Evolutionary conservation across 371 early-diverging fungal species (phyloP), one percentile per base, ranked within the genome.

Genomic region (Mortierella sp.): DNA sequence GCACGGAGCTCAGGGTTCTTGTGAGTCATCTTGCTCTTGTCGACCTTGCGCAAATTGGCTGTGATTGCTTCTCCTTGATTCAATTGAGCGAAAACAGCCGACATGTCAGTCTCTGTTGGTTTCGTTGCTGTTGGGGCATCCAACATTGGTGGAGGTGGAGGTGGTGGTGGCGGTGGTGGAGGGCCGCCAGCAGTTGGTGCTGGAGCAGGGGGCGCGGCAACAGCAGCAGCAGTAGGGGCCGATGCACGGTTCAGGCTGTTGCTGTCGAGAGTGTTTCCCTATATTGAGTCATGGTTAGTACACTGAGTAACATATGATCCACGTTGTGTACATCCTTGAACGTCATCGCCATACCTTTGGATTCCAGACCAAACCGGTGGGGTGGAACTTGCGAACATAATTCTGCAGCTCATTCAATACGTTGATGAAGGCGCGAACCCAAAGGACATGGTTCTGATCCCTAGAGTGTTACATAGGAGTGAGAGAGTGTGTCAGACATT

Each of bases 11-110:
- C 90, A 0, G 98, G 98, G 88, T 97, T 97, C 86, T 98, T 98
- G 89, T 97, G 97, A 16, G 97, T 97, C 98, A 97, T 97, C 83
- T 98, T 93, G 64, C 90, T 90, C 87, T 93, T 95, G 70, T 97
- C 97, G 0, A 98, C 99, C 86, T 97, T 97, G 64, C 94, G 93
- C 74, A 98, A 87, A 18, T 93, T 93, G 28, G 94, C 74, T 10
- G 97, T 97, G 62, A 97, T 87, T 35, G 73, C 84, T 47, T 87
- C 87, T 58, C 96, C 98, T 66, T 93, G 89, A 88, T 96, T 98
- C 84, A 98, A 86, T 61, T 94, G 94, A 51, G 93, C 93, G 87
- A 97, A 96, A 40, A 98, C 89, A 4, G 94, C 91, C 18, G 91
- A 87, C 81, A 92, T 86, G 37, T 88, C 90, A 26, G 20, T 68